Conservation (phyloP, 306 rosid species). For the Lablab purpureus region DNA sequence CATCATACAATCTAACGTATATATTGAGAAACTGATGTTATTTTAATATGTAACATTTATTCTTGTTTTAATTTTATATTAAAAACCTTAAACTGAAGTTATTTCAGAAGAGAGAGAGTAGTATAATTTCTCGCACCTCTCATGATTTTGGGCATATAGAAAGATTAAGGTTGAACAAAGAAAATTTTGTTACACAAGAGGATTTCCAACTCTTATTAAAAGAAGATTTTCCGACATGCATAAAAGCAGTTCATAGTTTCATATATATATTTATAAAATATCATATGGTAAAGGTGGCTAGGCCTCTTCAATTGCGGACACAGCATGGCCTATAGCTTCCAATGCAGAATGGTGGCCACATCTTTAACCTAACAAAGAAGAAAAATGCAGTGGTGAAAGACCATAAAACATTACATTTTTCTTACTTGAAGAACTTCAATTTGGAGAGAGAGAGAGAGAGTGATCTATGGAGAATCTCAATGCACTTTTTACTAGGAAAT, state of each 20-base stretch:
- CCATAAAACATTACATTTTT: constrained; percentile 10
- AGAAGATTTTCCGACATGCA: constrained; percentile 46
- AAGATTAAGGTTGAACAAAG: neutral
- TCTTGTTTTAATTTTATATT: too few relatives aligned
- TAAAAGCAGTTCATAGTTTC: constrained; percentile 48
- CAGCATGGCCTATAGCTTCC: constrained; percentile 93
- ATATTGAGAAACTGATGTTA: too few relatives aligned
- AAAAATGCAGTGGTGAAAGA: constrained; percentile 54
- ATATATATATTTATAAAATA: constrained; percentile 37
- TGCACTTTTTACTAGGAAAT: constrained; percentile 45
- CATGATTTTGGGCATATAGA: neutral
- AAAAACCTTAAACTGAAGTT: too few relatives aligned
- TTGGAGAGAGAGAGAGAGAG: neutral
- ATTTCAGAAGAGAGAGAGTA: too few relatives aligned
- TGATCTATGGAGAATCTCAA: constrained; percentile 45
- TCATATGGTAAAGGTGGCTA: constrained; percentile 48
- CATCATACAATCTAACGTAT: too few relatives aligned
- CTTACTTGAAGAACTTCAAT: neutral
- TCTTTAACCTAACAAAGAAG: constrained; percentile 85
- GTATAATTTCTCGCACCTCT: neutral
- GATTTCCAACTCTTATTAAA: constrained; percentile 30
- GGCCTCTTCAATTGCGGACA: constrained; percentile 72
- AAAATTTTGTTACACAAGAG: constrained; percentile 37
- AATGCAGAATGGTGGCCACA: constrained; percentile 97
- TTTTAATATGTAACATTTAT: too few relatives aligned